Conservation (phyloP, 345 rosid species). For the Combretum micranthum region DNA sequence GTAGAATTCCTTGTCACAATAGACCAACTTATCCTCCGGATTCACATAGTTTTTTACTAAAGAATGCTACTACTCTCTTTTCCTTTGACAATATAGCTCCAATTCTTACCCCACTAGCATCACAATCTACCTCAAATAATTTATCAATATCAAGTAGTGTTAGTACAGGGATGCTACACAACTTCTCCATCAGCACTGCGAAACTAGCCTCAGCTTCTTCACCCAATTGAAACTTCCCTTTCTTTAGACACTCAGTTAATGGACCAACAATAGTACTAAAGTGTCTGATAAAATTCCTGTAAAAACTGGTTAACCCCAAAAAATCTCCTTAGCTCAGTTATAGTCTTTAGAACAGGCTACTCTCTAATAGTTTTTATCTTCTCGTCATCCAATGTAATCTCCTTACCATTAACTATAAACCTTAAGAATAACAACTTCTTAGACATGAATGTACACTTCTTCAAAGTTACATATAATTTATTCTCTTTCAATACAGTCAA, state of each 20-base stretch:
- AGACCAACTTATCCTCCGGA: too few relatives aligned
- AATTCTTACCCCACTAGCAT: background rate
- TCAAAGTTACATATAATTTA: too few relatives aligned
- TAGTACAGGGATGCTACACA: too few relatives aligned
- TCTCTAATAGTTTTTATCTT: constrained; percentile 1
- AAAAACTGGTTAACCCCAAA: constrained; percentile 2
- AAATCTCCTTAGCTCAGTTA: background rate
- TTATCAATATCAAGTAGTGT: background rate
- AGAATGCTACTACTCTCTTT: too few relatives aligned
- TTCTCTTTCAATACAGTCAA: too few relatives aligned
- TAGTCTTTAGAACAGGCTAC: background rate
- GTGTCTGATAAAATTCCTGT: background rate
- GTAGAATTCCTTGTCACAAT: too few relatives aligned
- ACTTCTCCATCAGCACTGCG: background rate
- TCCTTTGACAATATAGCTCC: background rate
- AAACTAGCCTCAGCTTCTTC: too few relatives aligned
- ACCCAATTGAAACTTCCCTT: too few relatives aligned
- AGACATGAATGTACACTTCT: too few relatives aligned
- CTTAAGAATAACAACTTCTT: background rate
- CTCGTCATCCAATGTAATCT: background rate
- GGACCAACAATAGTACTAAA: background rate
- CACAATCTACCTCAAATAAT: background rate
- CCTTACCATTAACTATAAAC: constrained; percentile 2
- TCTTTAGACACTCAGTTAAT: too few relatives aligned
- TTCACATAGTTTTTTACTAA: too few relatives aligned